These are phyloP conservation scores for Suillus placidus DNA, from an alignment of 768 basidiomycete species.

Conservation along the genomic window DNA sequence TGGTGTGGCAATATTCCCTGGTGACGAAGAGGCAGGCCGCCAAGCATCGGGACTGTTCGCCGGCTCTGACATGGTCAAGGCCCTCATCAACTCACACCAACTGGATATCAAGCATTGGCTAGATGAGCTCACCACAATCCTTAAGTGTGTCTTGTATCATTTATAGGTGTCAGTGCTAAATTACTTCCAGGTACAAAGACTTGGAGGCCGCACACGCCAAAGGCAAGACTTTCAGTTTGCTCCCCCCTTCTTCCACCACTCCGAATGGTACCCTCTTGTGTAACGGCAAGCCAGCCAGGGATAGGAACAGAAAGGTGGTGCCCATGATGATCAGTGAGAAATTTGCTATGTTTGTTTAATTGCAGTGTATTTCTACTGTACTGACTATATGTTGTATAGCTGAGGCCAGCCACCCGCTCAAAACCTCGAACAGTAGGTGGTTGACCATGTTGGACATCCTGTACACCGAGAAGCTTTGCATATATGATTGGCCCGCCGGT, in stretches of 20 bases:
- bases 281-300: background rate
- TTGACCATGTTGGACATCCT: background rate
- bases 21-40: background rate
- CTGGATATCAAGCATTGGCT: background rate
- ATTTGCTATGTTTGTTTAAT: background rate
- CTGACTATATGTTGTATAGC: background rate
- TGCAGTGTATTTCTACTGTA: background rate
- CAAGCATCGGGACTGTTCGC: background rate
- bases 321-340: background rate
- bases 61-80: background rate
- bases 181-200: constrained; percentile 1
- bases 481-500: background rate
- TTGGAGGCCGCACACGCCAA: background rate
- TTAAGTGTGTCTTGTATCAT: background rate
- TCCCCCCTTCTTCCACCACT: background rate
- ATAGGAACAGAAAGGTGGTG: background rate
- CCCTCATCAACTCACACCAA: background rate
- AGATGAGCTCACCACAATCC: constrained; percentile 1
- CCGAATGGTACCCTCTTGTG: background rate
- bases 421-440: background rate
- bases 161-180: background rate
- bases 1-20: background rate
- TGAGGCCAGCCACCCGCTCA: background rate
- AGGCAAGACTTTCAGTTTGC: background rate
- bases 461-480: background rate